A percentile compares a stretch with the other conserved stretches of the same genome.
Evolutionary conservation across 208 protist species (phyloP).

Genomic region (Crithidia sp.): DNA sequence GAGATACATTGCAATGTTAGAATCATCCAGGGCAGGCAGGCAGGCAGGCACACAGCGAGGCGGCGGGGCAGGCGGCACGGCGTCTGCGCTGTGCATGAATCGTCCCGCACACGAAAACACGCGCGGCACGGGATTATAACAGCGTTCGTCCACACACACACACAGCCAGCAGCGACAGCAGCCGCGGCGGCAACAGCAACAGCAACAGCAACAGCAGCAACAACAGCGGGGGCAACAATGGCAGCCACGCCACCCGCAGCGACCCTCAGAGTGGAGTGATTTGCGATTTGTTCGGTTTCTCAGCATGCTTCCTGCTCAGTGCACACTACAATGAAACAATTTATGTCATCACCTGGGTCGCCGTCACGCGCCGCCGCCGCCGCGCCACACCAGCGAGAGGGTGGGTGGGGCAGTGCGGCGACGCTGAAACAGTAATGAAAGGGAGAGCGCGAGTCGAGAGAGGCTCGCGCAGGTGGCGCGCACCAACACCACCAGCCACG

Average conservation of each 20-base stretch:
- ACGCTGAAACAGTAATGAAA: too few relatives aligned
- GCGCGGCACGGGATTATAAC: constrained; percentile 53
- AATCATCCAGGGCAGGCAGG: constrained; percentile 16
- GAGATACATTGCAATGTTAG: constrained; percentile 38
- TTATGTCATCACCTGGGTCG: constrained; percentile 20
- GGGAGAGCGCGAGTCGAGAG: too few relatives aligned
- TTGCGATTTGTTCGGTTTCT: constrained; percentile 42
- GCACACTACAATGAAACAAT: constrained; percentile 38
- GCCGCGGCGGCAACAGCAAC: not conserved
- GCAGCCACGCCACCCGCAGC: not conserved
- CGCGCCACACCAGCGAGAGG: not conserved
- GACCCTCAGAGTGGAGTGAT: constrained; percentile 39
- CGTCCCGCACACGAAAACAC: constrained; percentile 33
- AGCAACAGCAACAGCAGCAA: not conserved
- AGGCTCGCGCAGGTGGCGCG: too few relatives aligned
- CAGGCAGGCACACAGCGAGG: too few relatives aligned
- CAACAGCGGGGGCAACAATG: not conserved
- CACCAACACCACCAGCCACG: too few relatives aligned
- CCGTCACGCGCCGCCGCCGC: not conserved
- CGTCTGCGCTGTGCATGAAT: constrained; percentile 70
- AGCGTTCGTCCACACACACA: constrained; percentile 16
- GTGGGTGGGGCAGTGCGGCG: not conserved
- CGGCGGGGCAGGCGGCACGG: too few relatives aligned
- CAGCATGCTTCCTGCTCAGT: constrained; percentile 33
- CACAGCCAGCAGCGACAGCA: not conserved